Evolutionary conservation across 2,329 filamentous ascomycete species (phyloP).

Genomic region (Tricladium varicosporioides): DNA sequence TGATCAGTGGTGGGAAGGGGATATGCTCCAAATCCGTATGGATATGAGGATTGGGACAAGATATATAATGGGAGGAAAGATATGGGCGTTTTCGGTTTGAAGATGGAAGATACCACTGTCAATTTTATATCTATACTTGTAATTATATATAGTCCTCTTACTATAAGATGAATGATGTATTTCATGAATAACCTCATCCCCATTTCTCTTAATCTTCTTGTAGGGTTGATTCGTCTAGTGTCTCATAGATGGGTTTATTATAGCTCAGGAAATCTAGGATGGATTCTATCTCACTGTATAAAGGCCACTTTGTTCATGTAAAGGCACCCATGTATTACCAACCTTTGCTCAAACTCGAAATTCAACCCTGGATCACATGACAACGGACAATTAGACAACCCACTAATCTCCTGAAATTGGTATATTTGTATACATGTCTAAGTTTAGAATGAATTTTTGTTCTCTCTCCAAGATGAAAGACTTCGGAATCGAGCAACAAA

Average conservation of each 20-base stretch:
- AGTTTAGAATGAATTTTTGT: too few relatives aligned
- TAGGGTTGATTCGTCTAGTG: not conserved
- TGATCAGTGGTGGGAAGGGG: constrained; percentile 40
- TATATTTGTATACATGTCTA: too few relatives aligned
- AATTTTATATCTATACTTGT: not conserved
- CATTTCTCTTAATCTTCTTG: not conserved
- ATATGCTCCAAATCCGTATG: not conserved
- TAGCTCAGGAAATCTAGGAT: too few relatives aligned
- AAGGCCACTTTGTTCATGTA: too few relatives aligned
- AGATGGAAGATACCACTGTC: not conserved
- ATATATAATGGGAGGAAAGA: not conserved
- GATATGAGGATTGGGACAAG: not conserved
- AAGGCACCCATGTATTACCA: too few relatives aligned
- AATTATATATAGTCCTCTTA: not conserved
- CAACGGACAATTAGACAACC: too few relatives aligned
- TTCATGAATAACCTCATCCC: not conserved
- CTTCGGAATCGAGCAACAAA: too few relatives aligned
- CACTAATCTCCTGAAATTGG: too few relatives aligned
- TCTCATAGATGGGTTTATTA: not conserved
- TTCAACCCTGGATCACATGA: too few relatives aligned
- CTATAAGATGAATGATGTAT: not conserved
- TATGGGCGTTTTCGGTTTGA: not conserved
- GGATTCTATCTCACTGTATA: too few relatives aligned
- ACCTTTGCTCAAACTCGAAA: too few relatives aligned
- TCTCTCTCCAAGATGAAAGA: too few relatives aligned